Base-by-base conservation (phyloP, 1,139 yeast species). In the Yamadazyma dendronema region DNA sequence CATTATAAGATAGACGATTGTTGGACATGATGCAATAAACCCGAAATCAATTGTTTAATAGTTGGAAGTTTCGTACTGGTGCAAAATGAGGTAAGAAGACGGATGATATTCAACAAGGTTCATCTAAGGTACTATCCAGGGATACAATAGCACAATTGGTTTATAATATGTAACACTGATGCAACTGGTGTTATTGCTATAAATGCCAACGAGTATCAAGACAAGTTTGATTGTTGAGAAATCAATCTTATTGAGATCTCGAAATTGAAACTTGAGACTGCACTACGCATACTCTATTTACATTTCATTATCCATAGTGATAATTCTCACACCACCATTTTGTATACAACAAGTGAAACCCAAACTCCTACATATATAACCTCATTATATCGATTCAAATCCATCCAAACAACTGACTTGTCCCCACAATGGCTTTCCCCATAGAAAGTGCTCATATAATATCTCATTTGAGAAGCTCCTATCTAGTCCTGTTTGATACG, bases 341-440 rank as follows among this genome's bases (percentile, higher is more conserved):
- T n/a, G n/a, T n/a, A n/a, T n/a, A n/a, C n/a, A n/a, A n/a, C n/a
- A n/a, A n/a, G n/a, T n/a, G n/a, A n/a, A n/a, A n/a, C n/a, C n/a
- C n/a, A n/a, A n/a, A n/a, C n/a, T n/a, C n/a, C n/a, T n/a, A n/a
- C n/a, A n/a, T n/a, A n/a, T n/a, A n/a, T n/a, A n/a, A n/a, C n/a
- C n/a, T n/a, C n/a, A n/a, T n/a, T n/a, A n/a, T n/a, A n/a, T n/a
- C n/a, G n/a, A n/a, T n/a, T n/a, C n/a, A n/a, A n/a, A n/a, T n/a
- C n/a, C n/a, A n/a, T n/a, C n/a, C n/a, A n/a, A n/a, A n/a, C n/a
- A n/a, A n/a, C n/a, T n/a, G n/a, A n/a, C n/a, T n/a, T n/a, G n/a
- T n/a, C n/a, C n/a, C n/a, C n/a, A n/a, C n/a, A 2, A 67, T 67
- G 73, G 62, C 72, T 16, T 65, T 67, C 39, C 68, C 72, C 2